These are phyloP conservation scores for Alternaria arbusti DNA, from an alignment of 2,329 filamentous ascomycete genomes.

Conservation along the genomic window DNA sequence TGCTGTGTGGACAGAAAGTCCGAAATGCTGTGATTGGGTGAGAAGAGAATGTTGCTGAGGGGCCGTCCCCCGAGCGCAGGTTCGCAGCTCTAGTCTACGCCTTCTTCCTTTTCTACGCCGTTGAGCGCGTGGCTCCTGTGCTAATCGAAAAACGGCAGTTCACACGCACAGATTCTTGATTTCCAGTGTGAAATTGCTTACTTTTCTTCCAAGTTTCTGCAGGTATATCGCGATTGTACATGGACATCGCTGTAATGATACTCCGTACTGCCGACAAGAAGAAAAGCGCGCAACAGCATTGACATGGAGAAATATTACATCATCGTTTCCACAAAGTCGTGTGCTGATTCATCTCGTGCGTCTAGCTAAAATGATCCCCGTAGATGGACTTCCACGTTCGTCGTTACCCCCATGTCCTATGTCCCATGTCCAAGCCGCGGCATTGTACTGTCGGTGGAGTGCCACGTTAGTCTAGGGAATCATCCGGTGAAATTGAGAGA, in stretches of 20 bases:
- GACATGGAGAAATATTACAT: not conserved
- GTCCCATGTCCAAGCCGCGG: not conserved
- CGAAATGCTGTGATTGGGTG: conserved; percentile 10
- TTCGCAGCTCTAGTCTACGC: conserved; percentile 25
- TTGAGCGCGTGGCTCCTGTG: conserved; percentile 16
- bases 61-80: conserved; percentile 20
- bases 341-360: not conserved
- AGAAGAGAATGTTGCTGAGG: conserved; percentile 5
- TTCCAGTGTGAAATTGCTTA: not conserved
- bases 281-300: not conserved
- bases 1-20: not conserved
- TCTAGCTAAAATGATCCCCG: not conserved
- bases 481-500: conserved; percentile 11
- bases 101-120: conserved; percentile 7
- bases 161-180: not conserved
- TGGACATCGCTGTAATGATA: not conserved
- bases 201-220: conserved; percentile 10
- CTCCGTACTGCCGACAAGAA: not conserved
- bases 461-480: conserved; percentile 8
- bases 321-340: not conserved
- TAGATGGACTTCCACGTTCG: not conserved
- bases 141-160: conserved; percentile 1
- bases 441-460: conserved; percentile 5
- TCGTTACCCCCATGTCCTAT: not conserved
- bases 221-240: not conserved